phyloP scores from a whole-genome alignment of 495 filamentous ascomycete species.

The Penicillium lividum region DNA sequence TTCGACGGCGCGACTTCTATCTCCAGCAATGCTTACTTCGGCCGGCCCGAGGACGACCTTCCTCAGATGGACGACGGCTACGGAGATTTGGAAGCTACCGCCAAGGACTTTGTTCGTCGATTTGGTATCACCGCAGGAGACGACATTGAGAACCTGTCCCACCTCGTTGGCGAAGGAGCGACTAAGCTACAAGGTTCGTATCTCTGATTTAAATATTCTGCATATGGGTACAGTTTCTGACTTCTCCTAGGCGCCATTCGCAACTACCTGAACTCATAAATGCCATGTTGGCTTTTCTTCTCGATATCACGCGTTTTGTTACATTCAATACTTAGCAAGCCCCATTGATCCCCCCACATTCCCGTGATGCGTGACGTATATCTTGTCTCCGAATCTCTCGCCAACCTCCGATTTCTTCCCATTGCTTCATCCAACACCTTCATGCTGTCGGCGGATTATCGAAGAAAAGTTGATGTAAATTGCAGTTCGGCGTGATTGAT shows the following conservation, averaged over 20 bases:
- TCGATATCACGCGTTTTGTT: conserved; percentile 20
- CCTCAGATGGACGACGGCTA: conserved; percentile 65
- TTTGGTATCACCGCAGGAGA: conserved; percentile 95
- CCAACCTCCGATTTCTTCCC: conserved; percentile 9
- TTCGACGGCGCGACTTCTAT: conserved; percentile 93
- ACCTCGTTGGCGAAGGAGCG: conserved; percentile 81
- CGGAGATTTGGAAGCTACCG: conserved; percentile 85
- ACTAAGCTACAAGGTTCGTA: conserved; percentile 69
- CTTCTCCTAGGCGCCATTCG: conserved; percentile 63
- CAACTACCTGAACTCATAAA: conserved; percentile 74
- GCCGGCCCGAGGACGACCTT: conserved; percentile 74
- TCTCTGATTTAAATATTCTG: neutral
- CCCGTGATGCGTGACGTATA: conserved; percentile 27
- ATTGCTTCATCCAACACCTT: conserved; percentile 7
- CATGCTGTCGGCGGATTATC: conserved; percentile 5
- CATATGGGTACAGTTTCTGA: conserved; percentile 10
- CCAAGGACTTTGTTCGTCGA: conserved; percentile 89
- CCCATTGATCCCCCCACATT: conserved; percentile 18
- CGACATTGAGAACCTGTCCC: conserved; percentile 85
- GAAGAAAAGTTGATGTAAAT: conserved; percentile 14
- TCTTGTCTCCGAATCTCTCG: conserved; percentile 9
- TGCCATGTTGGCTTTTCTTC: neutral
- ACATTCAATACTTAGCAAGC: conserved; percentile 30
- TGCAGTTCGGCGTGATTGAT: conserved; percentile 17
- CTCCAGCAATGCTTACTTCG: conserved; percentile 96